Base-by-base conservation (phyloP, 768 basidiomycete species). In the Pholiota conissans region DNA sequence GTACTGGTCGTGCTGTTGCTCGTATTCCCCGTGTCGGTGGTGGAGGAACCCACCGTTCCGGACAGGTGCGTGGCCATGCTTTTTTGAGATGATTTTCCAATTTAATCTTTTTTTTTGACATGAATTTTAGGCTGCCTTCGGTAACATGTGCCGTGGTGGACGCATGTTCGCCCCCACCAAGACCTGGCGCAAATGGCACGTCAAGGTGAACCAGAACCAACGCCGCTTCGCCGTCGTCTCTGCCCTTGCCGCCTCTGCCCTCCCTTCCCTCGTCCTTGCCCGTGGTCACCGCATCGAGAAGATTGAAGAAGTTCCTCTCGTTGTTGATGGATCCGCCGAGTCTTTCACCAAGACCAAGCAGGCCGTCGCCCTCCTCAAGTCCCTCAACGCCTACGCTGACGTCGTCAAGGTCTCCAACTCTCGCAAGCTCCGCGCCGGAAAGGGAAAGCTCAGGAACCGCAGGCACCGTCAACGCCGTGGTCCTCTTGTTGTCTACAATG, bases 131-230 rank as follows among this genome's bases (percentile, higher is more conserved):
- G 97, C 93, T 74, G 97, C 97, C 29, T 98, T 98, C 80, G 97
- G 97, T 71, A 98, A 98, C 90, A 98, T 99, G 97, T 98, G 96
- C 84, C 92, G 97, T 76, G 96, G 97, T 72, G 97, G 97, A 82
- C 94, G 97, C 73, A 98, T 99, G 97, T 98, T 99, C 78, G 96
- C 96, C 27, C 97, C 97, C 16, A 98, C 96, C 79, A 98, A 97
- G 84, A 92, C 87, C 72, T 98, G 95, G 96, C 90, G 96, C 79
- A 95, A 88, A 76, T 99, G 97, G 97, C 97, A 99, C 80, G 91
- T 98, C 82, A 99, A 98, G 82, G 92, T 98, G 60, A 95, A 95
- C 88, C 92, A 95, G 83, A 96, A 95, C 85, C 95, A 98, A 79
- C 92, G 92, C 74, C 91, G 97, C 63, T 99, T 94, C 75, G 97